Percentiles rank a stretch among this genome's conserved stretches.
These are phyloP conservation scores for Aspergillus sp. DNA, from an alignment of 2,329 filamentous ascomycete species.

Conservation along the genomic window DNA sequence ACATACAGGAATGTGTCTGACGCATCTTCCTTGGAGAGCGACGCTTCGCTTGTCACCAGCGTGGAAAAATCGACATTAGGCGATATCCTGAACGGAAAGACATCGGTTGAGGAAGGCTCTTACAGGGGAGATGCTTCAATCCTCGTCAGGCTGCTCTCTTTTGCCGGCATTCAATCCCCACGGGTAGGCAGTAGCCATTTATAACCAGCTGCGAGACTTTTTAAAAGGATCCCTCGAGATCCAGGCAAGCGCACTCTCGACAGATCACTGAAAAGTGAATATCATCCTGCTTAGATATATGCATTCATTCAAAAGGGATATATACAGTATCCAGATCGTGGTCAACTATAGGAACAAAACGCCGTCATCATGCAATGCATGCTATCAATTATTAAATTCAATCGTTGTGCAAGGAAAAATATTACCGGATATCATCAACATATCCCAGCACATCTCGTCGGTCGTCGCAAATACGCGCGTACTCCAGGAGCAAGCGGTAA, in stretches of 20 bases:
- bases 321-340: background rate
- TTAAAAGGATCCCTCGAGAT: too few species aligned
- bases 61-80: background rate
- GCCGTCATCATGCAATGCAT: background rate
- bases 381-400: background rate
- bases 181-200: background rate
- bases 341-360: background rate
- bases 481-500: conserved; percentile 62
- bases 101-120: background rate
- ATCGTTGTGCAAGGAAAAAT: background rate
- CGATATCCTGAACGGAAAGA: background rate
- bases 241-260: too few species aligned
- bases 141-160: background rate
- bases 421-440: conserved; percentile 10
- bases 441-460: conserved; percentile 19
- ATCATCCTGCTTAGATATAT: background rate
- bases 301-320: background rate
- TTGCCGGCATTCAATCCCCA: background rate
- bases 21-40: background rate
- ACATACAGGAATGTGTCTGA: conserved; percentile 5
- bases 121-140: background rate
- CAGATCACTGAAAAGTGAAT: too few species aligned
- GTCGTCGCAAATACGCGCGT: conserved; percentile 49
- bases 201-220: too few species aligned
- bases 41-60: background rate